A percentile compares a stretch with the other conserved stretches of the same genome.
These are phyloP conservation scores for Termitomyces sp. DNA, from an alignment of 768 basidiomycete species.

Conservation along the genomic window DNA sequence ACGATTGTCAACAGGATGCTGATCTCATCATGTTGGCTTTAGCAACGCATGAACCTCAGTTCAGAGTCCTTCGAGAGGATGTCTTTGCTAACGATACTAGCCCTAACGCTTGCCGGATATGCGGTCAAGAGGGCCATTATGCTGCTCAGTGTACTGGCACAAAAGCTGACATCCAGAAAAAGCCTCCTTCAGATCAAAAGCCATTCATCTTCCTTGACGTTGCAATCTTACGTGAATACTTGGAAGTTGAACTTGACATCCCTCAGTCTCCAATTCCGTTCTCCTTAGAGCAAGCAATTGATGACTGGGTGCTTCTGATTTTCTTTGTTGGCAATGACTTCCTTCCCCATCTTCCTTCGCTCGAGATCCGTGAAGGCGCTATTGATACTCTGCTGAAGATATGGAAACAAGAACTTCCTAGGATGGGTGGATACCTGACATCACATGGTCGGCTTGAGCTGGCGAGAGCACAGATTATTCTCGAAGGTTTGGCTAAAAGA, in stretches of 20 bases:
- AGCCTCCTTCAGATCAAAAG: conserved; percentile 71
- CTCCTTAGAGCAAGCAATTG: conserved; percentile 93
- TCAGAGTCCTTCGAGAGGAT: conserved; percentile 95
- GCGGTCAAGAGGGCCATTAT: conserved; percentile 93
- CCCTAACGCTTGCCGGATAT: conserved; percentile 78
- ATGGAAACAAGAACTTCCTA: conserved; percentile 88
- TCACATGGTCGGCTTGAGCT: conserved; percentile 88
- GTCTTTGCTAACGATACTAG: conserved; percentile 85
- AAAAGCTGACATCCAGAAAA: conserved; percentile 64
- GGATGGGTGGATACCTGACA: conserved; percentile 97
- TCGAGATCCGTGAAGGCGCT: conserved; percentile 99
- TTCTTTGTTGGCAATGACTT: conserved; percentile 99
- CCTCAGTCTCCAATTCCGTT: conserved; percentile 76
- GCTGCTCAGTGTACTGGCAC: conserved; percentile 90
- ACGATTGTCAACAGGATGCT: conserved; percentile 62
- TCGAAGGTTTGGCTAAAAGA: conserved; percentile 88
- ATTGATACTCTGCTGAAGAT: conserved; percentile 96
- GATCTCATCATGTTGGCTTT: conserved; percentile 98
- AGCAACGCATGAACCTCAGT: conserved; percentile 98
- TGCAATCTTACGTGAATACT: conserved; percentile 91
- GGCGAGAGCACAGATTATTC: conserved; percentile 84
- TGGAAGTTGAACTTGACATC: conserved; percentile 91
- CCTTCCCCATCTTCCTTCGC: conserved; percentile 93
- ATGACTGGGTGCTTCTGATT: conserved; percentile 99
- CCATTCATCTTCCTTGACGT: conserved; percentile 99